These are phyloP conservation scores for Geotrichum restrictum DNA, from an alignment of 1,139 yeast species.

Conservation along the genomic window DNA sequence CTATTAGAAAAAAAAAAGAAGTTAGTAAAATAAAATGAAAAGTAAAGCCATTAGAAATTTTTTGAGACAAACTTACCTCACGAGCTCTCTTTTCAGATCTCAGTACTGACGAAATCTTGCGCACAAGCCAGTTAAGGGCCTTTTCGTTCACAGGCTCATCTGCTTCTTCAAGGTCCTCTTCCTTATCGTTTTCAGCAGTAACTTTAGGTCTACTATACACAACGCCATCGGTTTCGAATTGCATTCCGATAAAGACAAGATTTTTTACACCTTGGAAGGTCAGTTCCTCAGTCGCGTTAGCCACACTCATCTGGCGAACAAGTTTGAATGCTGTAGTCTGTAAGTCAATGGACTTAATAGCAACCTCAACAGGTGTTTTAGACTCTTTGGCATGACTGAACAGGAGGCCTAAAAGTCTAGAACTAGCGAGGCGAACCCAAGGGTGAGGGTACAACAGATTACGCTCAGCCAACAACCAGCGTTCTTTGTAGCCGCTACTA, in stretches of 20 bases:
- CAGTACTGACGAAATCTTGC: slow-evolving; percentile 57
- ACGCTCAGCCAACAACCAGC: slow-evolving; percentile 55
- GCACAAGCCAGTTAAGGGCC: slow-evolving; percentile 62
- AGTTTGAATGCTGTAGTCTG: slow-evolving; percentile 66
- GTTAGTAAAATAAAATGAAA: not conserved
- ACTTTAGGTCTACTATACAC: slow-evolving; percentile 29
- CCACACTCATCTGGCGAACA: slow-evolving; percentile 78
- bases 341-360: slow-evolving; percentile 36
- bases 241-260: slow-evolving; percentile 55
- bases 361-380: slow-evolving; percentile 19
- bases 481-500: slow-evolving; percentile 37
- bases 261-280: slow-evolving; percentile 67
- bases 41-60: no score
- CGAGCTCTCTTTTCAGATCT: slow-evolving; percentile 37
- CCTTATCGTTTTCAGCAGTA: slow-evolving; percentile 26
- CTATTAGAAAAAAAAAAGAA: not conserved
- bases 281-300: slow-evolving; percentile 60
- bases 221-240: slow-evolving; percentile 52
- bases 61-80: slow-evolving; percentile 14
- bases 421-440: slow-evolving; percentile 76
- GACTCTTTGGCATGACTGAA: slow-evolving; percentile 42
- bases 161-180: slow-evolving; percentile 22
- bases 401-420: slow-evolving; percentile 57
- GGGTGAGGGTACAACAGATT: slow-evolving; percentile 79
- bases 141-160: slow-evolving; percentile 26